These are phyloP conservation scores for Ambrosiella cleistominuta DNA, from an alignment of 2,329 filamentous ascomycete species.

Conservation along the genomic window DNA sequence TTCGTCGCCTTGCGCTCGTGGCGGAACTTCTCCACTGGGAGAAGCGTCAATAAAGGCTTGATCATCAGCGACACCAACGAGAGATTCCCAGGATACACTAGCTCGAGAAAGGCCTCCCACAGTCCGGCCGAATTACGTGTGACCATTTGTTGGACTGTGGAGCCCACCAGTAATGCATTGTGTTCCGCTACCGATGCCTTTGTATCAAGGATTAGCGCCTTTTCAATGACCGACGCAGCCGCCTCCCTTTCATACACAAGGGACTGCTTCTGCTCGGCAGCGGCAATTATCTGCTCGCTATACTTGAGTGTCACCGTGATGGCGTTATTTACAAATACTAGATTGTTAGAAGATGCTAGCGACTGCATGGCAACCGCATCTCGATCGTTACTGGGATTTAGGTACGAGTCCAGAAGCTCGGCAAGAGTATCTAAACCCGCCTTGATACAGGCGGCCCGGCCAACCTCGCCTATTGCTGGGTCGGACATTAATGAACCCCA, in stretches of 20 bases:
- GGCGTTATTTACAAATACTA: constrained; percentile 46
- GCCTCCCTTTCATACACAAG: constrained; percentile 10
- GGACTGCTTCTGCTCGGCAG: constrained; percentile 28
- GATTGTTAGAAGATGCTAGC: constrained; percentile 32
- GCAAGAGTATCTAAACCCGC: constrained; percentile 45
- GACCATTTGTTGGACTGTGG: constrained; percentile 46
- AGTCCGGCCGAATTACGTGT: constrained; percentile 55
- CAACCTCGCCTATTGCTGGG: constrained; percentile 34
- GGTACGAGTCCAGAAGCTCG: constrained; percentile 39
- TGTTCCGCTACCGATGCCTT: constrained; percentile 26
- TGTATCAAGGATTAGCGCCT: constrained; percentile 33
- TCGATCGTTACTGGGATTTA: constrained; percentile 21
- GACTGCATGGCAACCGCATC: constrained; percentile 15
- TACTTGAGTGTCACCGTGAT: constrained; percentile 49
- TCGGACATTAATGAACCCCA: constrained; percentile 46
- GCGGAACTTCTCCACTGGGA: constrained; percentile 58
- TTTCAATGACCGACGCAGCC: constrained; percentile 31
- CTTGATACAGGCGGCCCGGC: constrained; percentile 43
- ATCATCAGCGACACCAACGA: constrained; percentile 59
- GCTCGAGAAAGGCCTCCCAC: constrained; percentile 59
- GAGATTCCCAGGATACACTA: constrained; percentile 48
- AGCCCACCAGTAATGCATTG: constrained; percentile 42
- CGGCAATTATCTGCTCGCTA: constrained; percentile 39
- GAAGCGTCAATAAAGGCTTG: constrained; percentile 49
- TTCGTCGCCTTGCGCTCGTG: constrained; percentile 29